A percentile compares a stretch with the other conserved stretches of the same genome.
These are phyloP conservation scores for Macrotyloma uniflorum DNA, from an alignment of 306 rosid genomes.

Conservation along the genomic window DNA sequence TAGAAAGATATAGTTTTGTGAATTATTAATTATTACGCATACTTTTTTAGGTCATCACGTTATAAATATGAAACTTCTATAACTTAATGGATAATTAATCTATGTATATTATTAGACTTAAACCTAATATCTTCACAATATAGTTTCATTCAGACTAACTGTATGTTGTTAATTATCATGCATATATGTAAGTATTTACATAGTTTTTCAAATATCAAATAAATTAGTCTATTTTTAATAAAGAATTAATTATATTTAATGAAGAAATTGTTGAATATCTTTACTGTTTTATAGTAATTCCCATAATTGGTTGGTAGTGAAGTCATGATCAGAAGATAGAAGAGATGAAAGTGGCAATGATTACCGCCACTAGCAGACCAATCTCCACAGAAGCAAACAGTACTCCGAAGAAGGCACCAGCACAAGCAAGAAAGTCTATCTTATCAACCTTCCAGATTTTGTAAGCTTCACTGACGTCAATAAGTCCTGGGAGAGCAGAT, in stretches of 20 bases:
- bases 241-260: not conserved
- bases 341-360: not conserved
- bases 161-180: too few relatives aligned
- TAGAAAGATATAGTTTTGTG: too few relatives aligned
- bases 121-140: too few relatives aligned
- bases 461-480: conserved; percentile 55
- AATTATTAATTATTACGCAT: too few relatives aligned
- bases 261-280: not conserved
- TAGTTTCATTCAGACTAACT: too few relatives aligned
- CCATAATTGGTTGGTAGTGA: not conserved
- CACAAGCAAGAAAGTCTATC: conserved; percentile 75
- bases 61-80: too few relatives aligned
- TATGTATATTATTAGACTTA: too few relatives aligned
- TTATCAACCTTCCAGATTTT: conserved; percentile 83
- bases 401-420: conserved; percentile 76
- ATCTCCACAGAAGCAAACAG: conserved; percentile 74
- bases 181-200: not conserved
- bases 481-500: conserved; percentile 84
- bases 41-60: too few relatives aligned
- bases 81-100: too few relatives aligned
- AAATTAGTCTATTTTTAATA: not conserved
- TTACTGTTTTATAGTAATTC: not conserved
- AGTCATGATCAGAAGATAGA: not conserved
- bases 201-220: too few relatives aligned
- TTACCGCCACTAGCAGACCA: conserved; percentile 78